Base-by-base conservation (phyloP, 805 yeast genomes). In the Ogataea methylovora region DNA sequence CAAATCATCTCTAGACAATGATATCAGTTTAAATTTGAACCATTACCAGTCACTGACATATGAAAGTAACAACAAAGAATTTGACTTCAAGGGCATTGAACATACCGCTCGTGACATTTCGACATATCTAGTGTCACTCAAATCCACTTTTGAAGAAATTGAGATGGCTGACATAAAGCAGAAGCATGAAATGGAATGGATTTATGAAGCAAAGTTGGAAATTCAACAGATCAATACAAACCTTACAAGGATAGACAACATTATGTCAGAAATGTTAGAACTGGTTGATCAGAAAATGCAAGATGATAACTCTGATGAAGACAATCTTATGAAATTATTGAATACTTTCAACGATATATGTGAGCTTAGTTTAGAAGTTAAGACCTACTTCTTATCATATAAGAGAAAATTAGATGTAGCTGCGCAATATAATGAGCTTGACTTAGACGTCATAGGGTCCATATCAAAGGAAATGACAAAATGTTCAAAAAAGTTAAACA, bases 361-460 rank as follows among this genome's bases (percentile, higher is more conserved):
- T 39, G 66, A 52, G 45, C 44, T 43, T 8, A 41, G 45, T 29
- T 40, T 38, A 21, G 39, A 41, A 10, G 48, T 63, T 16, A 54
- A 56, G 35, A 52, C 51, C 12, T 35, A 47, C 29, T 33, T 60
- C 12, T 34, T 48, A 2, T 42, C 47, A 0, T 49, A 57, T 32
- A 62, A 63, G 44, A 39, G 49, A 17, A 46, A 51, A 25, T 46
- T 68, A 5, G 72, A 63, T 35, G 50, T 67, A 4, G 54, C 67
- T 1, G 49, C 58, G 11, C 73, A 69, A 38, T 69, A 58, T 43
- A 49, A 59, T 36, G 79, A 72, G 38, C 58, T 72, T 16, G 58
- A 54, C 24, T 45, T 48, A 18, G 49, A 52, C 22, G 64, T 69
- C 16, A 60, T 73, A 51, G 58, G 58, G 24, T 58, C 74, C 4